Evolutionary conservation across 176 grass and related monocot species (phyloP).

Genomic region (bread wheat (Triticum aestivum)): DNA sequence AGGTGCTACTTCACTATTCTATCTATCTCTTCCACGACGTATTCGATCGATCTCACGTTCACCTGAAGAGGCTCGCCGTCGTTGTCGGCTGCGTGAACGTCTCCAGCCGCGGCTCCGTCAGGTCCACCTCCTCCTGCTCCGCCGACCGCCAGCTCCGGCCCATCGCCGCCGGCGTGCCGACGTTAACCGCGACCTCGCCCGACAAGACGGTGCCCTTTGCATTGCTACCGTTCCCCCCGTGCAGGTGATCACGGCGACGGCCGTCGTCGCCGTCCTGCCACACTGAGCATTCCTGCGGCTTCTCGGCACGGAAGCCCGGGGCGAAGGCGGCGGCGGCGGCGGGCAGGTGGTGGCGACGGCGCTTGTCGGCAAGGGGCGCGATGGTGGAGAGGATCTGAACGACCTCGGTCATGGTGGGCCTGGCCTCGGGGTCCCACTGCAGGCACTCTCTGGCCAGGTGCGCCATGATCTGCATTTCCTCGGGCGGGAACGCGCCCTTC

Average conservation of each 20-base stretch:
- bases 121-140: slow-evolving; percentile 66
- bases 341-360: slow-evolving; percentile 44
- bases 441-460: slow-evolving; percentile 91
- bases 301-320: background rate
- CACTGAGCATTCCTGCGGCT: slow-evolving; percentile 29
- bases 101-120: slow-evolving; percentile 81
- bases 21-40: too few species aligned
- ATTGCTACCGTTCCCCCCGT: background rate
- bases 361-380: slow-evolving; percentile 38
- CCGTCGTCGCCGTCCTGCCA: background rate
- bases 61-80: slow-evolving; percentile 8
- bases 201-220: slow-evolving; percentile 29
- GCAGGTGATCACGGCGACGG: background rate
- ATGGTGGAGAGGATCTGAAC: slow-evolving; percentile 95
- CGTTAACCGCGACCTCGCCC: slow-evolving; percentile 29
- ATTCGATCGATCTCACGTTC: background rate
- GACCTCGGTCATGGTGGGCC: slow-evolving; percentile 89
- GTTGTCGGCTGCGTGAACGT: slow-evolving; percentile 53
- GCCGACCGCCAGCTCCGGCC: slow-evolving; percentile 40
- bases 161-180: slow-evolving; percentile 24
- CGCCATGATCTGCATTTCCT: slow-evolving; percentile 98
- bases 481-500: slow-evolving; percentile 62
- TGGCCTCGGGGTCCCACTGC: slow-evolving; percentile 91
- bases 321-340: background rate
- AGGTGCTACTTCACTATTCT: too few species aligned